Conservation (phyloP, 805 yeast genomes). For the Debaryomyces castellii region DNA sequence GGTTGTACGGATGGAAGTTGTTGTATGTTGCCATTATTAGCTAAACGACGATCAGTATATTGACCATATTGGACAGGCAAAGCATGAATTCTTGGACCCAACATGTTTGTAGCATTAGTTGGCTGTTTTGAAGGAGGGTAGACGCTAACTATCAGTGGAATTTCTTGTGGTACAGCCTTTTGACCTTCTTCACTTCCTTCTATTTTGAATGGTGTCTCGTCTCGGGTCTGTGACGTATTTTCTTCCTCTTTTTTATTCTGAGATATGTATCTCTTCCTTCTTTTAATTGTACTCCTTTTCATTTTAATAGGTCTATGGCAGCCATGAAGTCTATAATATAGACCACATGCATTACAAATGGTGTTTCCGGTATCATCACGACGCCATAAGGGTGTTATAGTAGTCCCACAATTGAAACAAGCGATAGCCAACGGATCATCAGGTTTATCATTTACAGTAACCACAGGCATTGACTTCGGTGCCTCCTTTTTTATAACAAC, state of each 20-base stretch:
- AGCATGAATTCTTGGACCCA: background rate
- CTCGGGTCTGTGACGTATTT: background rate
- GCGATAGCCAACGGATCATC: slow-evolving; percentile 60
- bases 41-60: slow-evolving; percentile 31
- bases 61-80: slow-evolving; percentile 20
- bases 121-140: background rate
- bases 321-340: slow-evolving; percentile 75
- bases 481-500: slow-evolving; percentile 32
- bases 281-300: slow-evolving; percentile 70
- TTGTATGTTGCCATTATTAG: slow-evolving; percentile 43
- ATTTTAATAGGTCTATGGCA: slow-evolving; percentile 72
- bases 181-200: background rate
- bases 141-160: background rate
- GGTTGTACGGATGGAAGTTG: slow-evolving; percentile 39
- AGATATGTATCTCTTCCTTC: slow-evolving; percentile 55
- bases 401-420: slow-evolving; percentile 80
- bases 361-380: slow-evolving; percentile 79
- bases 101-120: background rate
- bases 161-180: background rate
- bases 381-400: slow-evolving; percentile 86
- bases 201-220: background rate
- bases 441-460: background rate
- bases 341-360: slow-evolving; percentile 86
- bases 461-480: slow-evolving; percentile 1
- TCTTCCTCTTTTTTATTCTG: slow-evolving; percentile 10